These are phyloP conservation scores for Buddleja alternifolia DNA, from an alignment of 257 asterid species.

Conservation along the genomic window DNA sequence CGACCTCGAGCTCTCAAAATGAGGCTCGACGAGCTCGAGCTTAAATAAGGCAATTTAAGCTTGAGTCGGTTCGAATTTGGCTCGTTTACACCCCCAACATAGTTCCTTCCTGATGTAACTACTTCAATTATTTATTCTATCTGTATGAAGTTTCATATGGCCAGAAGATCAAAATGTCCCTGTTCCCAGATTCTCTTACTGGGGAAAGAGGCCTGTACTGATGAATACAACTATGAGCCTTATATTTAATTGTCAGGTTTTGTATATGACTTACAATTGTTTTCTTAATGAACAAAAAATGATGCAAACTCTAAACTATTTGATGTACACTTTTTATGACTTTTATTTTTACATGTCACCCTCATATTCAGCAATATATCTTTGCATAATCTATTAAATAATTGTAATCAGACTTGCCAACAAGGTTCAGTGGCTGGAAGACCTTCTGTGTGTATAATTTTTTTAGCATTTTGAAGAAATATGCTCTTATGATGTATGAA, in stretches of 20 bases:
- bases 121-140: neutral
- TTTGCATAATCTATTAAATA: neutral
- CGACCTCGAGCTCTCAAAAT: too few species aligned
- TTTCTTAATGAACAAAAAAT: neutral
- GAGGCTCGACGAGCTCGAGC: too few species aligned
- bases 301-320: too few species aligned
- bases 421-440: neutral
- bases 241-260: neutral
- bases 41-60: too few species aligned
- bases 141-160: neutral
- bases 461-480: neutral
- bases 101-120: neutral
- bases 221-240: constrained; percentile 5
- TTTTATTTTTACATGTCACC: too few species aligned
- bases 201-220: constrained; percentile 5
- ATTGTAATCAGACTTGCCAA: neutral
- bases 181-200: neutral
- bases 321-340: too few species aligned
- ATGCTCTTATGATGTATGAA: neutral
- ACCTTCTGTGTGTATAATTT: neutral
- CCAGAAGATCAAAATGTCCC: neutral
- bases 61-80: too few species aligned
- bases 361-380: neutral
- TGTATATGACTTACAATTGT: neutral
- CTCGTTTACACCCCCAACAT: too few species aligned